Evolutionary conservation across 75 land plant species (phyloP), one percentile per base, ranked within the genome.

Genomic region (Pinus albicaulis): DNA sequence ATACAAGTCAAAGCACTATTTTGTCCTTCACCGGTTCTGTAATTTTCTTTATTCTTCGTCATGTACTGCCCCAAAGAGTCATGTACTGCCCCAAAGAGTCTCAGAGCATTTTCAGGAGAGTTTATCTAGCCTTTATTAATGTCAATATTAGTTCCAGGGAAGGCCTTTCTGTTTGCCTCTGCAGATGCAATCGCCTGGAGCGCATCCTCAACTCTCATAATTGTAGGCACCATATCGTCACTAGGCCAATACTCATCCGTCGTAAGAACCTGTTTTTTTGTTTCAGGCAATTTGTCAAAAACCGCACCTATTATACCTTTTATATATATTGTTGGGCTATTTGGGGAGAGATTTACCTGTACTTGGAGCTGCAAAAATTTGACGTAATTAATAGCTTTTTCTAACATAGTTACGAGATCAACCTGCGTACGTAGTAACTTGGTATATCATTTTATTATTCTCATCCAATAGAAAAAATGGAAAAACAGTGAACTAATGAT

Each of bases 331-430:
- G 23, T 59, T 59, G 20, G 61, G 22, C 3, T 10, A 0, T 59
- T 59, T 22, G 23, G 20, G 20, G 24, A 77, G 24, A 19, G 24
- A 24, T 31, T 59, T 83, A 94, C 98, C 98, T 90, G 86, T 11
- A 92, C 89, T 90, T 94, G 98, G 57, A 94, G 76, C 59, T 94
- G 92, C 76, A 94, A 85, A 75, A 89, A 94, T 78, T 92, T 92
- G 56, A 94, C 97, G 59, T 94, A 94, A 73, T 86, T 88, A n/a
- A 94, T 94, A 52, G 97, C 97, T 74, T 94, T 94, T 79, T 94
- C 97, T 25, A 94, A 72, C 97, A 94, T 94, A 57, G 92, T 94
- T 0, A 94, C 97, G 80, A 94, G 73, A 87, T 92, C 95, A 73
- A 92, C 92, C 94, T 89, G 80, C 34, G 53, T 0, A n/a, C n/a